Evolutionary conservation across 768 basidiomycete species (phyloP), one percentile per base, ranked within the genome.

Genomic region (Pholiota microspora): DNA sequence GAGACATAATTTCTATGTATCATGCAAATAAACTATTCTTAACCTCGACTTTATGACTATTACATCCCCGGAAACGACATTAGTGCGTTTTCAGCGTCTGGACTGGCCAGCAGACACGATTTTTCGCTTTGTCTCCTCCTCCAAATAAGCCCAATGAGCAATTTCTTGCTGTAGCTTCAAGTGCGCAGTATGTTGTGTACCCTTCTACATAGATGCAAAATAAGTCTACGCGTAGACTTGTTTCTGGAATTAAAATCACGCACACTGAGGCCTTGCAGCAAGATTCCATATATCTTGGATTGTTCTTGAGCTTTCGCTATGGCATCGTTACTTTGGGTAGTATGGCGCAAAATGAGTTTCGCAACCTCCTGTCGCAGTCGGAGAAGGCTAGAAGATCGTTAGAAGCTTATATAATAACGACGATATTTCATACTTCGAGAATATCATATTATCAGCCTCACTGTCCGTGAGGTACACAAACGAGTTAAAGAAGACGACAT

Each of bases 401-500:
- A 50, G n/a, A 38, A 16, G 51, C 16, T 52, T 49, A 45, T 4
- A 9, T 28, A 28, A 3, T 12, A 7, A 29, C 38, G 32, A n/a
- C 12, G 27, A 32, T 48, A 12, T 8, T 27, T 66, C 85, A 60
- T 64, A 96, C 96, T 94, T 94, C 21, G 89, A 84, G 64, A 97
- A 97, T 45, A 98, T 89, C 94, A 98, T 97, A 7, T 92, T 92
- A 67, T 97, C 95, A 60, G 97, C 93, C 36, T 85, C 87, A 56
- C 90, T 87, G 34, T 81, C 81, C 2, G 90, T 92, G 59, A 99
- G 72, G 25, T 83, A 81, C 18, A 95, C 84, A 58, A 94, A 84
- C 2, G 88, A 84, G 56, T 85, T 87, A 76, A 98, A 98, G 63
- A 97, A 67, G 13, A 75, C 74, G 12, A 87, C 77, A 68, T 98